Evolutionary conservation across 768 basidiomycete species (phyloP), one percentile per base, ranked within the genome.

Genomic region (Agaricus blazei): DNA sequence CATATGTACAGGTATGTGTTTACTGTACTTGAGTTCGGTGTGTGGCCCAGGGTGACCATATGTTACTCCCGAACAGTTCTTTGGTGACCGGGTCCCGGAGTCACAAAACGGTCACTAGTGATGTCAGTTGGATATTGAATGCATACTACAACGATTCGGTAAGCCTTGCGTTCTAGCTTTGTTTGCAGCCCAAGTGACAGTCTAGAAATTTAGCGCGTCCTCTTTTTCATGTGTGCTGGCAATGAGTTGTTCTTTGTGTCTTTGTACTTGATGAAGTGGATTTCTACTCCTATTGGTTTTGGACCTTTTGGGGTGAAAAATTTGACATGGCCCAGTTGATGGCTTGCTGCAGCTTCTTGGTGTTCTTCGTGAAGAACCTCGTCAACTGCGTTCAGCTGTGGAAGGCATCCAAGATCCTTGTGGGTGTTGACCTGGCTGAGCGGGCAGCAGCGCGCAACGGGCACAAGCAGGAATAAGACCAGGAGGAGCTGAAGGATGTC

Each of bases 231-330:
- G 66, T 99, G 97, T 67, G 91, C 92, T 23, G 87, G 88, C 44
- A 99, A 99, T 74, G 97, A 99, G 69, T 70, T 93, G 50, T 98
- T 97, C 76, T 98, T 92, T 72, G 90, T 99, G 61, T 82, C 90
- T 24, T 79, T 98, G 23, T 99, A 99, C 75, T 84, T 98, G 60
- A 89, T 90, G 79, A 88, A 90, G 64, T 93, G 87, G 87, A 82
- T 85, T 31, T 67, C 77, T 31, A 80, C 79, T 8, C 90, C 95
- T 8, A 80, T 96, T 59, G 81, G 80, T 40, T 63, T 84, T 54
- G 60, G 61, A 34, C 15, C 31, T 19, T 31, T 64, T 12, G 40
- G 40, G 19, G 6, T 41, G 26, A 62, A 67, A 0, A 60, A 59
- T 23, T 62, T 88, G 61, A 93, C 91, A 14, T 96, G 87, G 81